Evolutionary conservation across 306 rosid genomes (phyloP), one percentile per base, ranked within the genome.

Genomic region (Castanea sativa): DNA sequence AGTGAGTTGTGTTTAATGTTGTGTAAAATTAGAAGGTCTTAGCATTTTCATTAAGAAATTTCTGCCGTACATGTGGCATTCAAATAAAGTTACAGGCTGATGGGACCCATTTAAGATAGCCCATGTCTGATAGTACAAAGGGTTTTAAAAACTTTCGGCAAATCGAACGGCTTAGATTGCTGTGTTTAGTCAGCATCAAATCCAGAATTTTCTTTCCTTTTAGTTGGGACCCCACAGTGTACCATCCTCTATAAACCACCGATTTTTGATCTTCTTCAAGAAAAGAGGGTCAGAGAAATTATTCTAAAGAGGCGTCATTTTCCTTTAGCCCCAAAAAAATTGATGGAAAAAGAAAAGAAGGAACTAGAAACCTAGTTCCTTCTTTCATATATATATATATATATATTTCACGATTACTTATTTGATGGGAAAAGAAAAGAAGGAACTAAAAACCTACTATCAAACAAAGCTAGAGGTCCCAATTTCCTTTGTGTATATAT

Each of bases 201-300:
- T 55, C 25, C 29, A 29, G 41, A 63, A 23, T 67, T 67, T 67
- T 16, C 71, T 33, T 10, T 67, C n/a, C 29, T 35, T 68, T 38
- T 7, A 41, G 11, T 43, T 27, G 67, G 25, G 76, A 29, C 73
- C 72, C 61, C 27, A 49, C 73, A 69, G 15, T 32, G 16, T 16
- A 30, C 25, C 52, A 69, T 53, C 43, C 29, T 59, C 33, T n/a
- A 29, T 56, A 6, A 74, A 55, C 78, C 78, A 60, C 86, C 64
- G 13, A 51, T 53, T 15, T 38, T 35, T 79, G 33, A 73, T 57
- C 73, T 58, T 69, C 52, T 59, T 49, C 29, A 11, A 35, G 16
- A 72, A 49, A 49, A 65, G 68, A 67, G 6, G 57, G 64, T 51
- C 78, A 76, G 16, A 58, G 7, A 33, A 59, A 45, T 19, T 35